Evolutionary conservation across 106 monocot genomes (phyloP).

Genomic region (Platanthera zijinensis): DNA sequence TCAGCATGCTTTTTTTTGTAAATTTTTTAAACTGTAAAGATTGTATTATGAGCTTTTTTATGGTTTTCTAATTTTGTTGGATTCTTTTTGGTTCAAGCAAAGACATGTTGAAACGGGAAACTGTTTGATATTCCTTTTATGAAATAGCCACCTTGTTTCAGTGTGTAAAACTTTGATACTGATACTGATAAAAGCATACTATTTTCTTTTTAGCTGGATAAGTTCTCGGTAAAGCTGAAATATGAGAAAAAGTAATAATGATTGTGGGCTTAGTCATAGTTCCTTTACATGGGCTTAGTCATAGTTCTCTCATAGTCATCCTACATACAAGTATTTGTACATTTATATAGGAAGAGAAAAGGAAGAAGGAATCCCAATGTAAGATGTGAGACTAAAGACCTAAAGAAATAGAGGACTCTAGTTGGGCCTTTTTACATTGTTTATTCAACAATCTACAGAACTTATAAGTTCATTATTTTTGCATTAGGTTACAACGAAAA

Average conservation of each 20-base stretch:
- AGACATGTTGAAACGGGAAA: neutral
- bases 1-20: neutral
- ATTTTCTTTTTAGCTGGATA: neutral
- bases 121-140: neutral
- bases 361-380: too few relatives aligned
- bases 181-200: neutral
- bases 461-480: neutral
- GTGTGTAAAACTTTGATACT: neutral
- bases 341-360: too few relatives aligned
- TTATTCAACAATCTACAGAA: neutral
- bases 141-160: neutral
- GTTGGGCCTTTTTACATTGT: too few relatives aligned
- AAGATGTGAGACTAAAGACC: too few relatives aligned
- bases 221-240: neutral
- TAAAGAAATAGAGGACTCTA: too few relatives aligned
- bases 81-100: neutral
- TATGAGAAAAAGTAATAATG: constrained; percentile 2
- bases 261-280: neutral
- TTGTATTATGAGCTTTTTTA: neutral
- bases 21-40: neutral
- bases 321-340: too few relatives aligned
- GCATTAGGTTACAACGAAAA: neutral
- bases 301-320: too few relatives aligned
- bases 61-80: neutral
- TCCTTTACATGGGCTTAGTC: too few relatives aligned